Percentiles rank a stretch among this genome's conserved stretches.
Evolutionary conservation across 441 rosid genomes (phyloP).

Genomic region (Mallotus repandus): DNA sequence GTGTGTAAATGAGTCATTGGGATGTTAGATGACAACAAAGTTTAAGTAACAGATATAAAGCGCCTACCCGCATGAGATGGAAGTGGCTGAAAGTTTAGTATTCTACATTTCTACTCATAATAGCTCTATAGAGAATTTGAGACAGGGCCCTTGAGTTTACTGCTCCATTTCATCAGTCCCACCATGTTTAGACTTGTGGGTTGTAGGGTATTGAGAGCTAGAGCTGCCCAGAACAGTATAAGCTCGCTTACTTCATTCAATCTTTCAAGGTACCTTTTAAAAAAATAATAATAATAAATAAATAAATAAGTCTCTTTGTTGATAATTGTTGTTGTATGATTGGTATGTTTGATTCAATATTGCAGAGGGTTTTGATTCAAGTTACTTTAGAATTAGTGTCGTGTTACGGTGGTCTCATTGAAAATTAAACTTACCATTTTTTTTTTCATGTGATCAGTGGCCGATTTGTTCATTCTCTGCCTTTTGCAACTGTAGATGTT

Average conservation of each 20-base stretch:
- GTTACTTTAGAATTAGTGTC: no score
- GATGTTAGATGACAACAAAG: slow-evolving; percentile 11
- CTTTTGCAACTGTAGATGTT: slow-evolving; percentile 81
- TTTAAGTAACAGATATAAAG: no score
- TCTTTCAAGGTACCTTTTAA: slow-evolving; percentile 35
- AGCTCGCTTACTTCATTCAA: slow-evolving; percentile 31
- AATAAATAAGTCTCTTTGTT: not conserved
- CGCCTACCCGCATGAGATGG: no score
- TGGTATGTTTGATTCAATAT: not conserved
- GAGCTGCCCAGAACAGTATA: slow-evolving; percentile 32
- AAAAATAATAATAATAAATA: no score
- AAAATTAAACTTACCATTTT: not conserved
- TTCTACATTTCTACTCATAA: no score
- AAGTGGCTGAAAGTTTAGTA: no score
- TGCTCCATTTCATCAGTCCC: not conserved
- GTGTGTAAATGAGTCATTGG: not conserved
- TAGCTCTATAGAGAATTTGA: not conserved
- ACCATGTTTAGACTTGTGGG: slow-evolving; percentile 40
- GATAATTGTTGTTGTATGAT: not conserved
- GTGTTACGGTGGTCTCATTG: not conserved
- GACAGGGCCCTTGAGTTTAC: not conserved
- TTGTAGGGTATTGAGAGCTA: slow-evolving; percentile 29
- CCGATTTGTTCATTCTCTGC: slow-evolving; percentile 67
- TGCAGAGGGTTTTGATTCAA: not conserved
- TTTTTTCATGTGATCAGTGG: not conserved